phyloP scores from a whole-genome alignment of 2,329 filamentous ascomycete genomes.

The Sphaceloma murrayae region DNA sequence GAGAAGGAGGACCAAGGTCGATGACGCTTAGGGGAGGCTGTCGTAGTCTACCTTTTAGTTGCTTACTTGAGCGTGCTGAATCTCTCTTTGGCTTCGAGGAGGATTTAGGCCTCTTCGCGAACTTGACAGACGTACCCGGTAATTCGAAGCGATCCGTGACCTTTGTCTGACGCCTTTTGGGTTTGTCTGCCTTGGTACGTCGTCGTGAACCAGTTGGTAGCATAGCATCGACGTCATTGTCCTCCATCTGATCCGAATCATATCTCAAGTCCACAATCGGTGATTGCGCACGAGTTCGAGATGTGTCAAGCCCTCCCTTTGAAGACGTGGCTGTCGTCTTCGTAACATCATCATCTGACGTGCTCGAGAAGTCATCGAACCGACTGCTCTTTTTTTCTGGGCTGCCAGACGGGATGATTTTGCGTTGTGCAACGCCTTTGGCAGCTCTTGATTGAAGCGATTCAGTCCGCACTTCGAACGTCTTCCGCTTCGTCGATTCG shows the following conservation, averaged over 20 bases:
- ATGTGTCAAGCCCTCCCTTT: too few species aligned
- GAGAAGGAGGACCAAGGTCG: slow-evolving; percentile 33
- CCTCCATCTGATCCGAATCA: slow-evolving; percentile 32
- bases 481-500: slow-evolving; percentile 6
- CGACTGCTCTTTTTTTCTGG: slow-evolving; percentile 3
- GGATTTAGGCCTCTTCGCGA: too few species aligned
- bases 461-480: slow-evolving; percentile 8
- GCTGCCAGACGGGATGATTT: not conserved
- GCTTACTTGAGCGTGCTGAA: slow-evolving; percentile 18
- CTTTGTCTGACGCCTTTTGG: slow-evolving; percentile 18
- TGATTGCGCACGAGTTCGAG: not conserved
- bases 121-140: too few species aligned
- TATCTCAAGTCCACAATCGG: not conserved
- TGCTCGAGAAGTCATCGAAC: slow-evolving; percentile 14
- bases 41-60: too few species aligned
- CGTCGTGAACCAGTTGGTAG: slow-evolving; percentile 23
- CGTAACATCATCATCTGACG: slow-evolving; percentile 3
- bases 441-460: slow-evolving; percentile 17
- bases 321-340: not conserved
- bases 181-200: too few species aligned
- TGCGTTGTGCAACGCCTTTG: slow-evolving; percentile 25
- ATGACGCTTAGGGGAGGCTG: slow-evolving; percentile 40
- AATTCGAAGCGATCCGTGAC: too few species aligned
- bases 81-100: too few species aligned
- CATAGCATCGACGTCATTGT: slow-evolving; percentile 38